Evolutionary conservation across 1,284 basidiomycete species (phyloP).

Genomic region (Abortiporus biennis): DNA sequence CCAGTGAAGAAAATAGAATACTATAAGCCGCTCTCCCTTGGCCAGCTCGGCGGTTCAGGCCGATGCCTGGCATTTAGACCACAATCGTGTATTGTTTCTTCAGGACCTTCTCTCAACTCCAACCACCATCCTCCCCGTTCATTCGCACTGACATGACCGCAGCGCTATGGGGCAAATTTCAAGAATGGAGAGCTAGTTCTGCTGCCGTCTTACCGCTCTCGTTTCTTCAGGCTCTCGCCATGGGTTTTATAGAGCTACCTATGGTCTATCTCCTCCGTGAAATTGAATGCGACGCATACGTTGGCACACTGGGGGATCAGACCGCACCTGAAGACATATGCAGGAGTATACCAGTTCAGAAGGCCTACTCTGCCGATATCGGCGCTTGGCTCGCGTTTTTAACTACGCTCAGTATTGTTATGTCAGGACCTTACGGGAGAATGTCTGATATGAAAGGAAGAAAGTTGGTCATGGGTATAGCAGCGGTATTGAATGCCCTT

Average conservation of each 20-base stretch:
- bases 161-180: not conserved
- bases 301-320: conserved; percentile 1
- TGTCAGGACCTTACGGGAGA: conserved; percentile 7
- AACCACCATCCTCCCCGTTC: not conserved
- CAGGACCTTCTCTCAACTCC: too few species aligned
- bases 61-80: too few species aligned
- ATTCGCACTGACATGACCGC: not conserved
- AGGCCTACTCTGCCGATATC: conserved; percentile 8
- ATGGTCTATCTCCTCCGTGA: conserved; percentile 6
- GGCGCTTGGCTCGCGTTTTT: conserved; percentile 2
- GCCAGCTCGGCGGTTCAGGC: too few species aligned
- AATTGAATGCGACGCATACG: conserved; percentile 7
- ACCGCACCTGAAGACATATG: too few species aligned
- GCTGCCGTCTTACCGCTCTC: conserved; percentile 7
- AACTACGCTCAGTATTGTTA: conserved; percentile 6
- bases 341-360: conserved; percentile 2
- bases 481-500: conserved; percentile 2
- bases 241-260: conserved; percentile 5
- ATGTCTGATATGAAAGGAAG: conserved; percentile 7
- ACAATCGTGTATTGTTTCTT: too few species aligned
- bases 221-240: conserved; percentile 6
- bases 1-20: too few species aligned
- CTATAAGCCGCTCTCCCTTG: too few species aligned
- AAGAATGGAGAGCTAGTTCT: conserved; percentile 7
- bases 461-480: conserved; percentile 2